phyloP scores from a whole-genome alignment of 495 filamentous ascomycete genomes.

The Daldinia concentrica region DNA sequence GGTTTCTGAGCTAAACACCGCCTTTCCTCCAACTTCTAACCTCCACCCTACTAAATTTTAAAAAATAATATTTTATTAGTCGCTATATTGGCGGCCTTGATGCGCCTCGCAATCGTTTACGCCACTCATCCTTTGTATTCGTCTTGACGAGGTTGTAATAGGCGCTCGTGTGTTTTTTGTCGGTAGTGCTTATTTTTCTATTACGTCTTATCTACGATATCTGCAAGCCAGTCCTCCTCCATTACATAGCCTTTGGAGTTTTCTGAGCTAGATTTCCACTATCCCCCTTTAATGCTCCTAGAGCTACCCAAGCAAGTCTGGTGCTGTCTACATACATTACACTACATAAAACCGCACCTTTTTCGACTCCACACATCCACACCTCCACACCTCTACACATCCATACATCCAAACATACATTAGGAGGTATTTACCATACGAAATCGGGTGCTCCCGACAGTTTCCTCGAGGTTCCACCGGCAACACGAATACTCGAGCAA shows the following conservation, averaged over 20 bases:
- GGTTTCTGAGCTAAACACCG: slow-evolving; percentile 16
- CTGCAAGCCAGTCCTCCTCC: slow-evolving; percentile 3
- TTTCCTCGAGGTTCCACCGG: slow-evolving; percentile 22
- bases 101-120: slow-evolving; percentile 18
- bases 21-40: slow-evolving; percentile 11
- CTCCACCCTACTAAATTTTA: background rate
- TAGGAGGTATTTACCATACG: slow-evolving; percentile 18
- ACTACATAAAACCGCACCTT: slow-evolving; percentile 7
- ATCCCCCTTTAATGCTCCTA: background rate
- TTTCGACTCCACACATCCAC: slow-evolving; percentile 19
- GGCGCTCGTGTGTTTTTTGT: slow-evolving; percentile 9
- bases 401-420: slow-evolving; percentile 18
- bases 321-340: background rate
- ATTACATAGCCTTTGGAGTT: slow-evolving; percentile 32
- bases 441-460: slow-evolving; percentile 33
- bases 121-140: slow-evolving; percentile 11
- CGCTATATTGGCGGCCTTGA: slow-evolving; percentile 30
- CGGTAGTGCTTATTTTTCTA: slow-evolving; percentile 17
- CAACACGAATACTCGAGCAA: slow-evolving; percentile 17
- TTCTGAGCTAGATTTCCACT: slow-evolving; percentile 17
- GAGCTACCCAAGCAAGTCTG: slow-evolving; percentile 1
- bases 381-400: background rate
- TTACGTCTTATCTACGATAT: background rate
- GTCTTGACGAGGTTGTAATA: slow-evolving; percentile 11
- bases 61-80: slow-evolving; percentile 27